Percentiles rank a stretch among this genome's conserved stretches.
phyloP scores from a whole-genome alignment of 257 asterid genomes.

The Thymus quinquecostatus region DNA sequence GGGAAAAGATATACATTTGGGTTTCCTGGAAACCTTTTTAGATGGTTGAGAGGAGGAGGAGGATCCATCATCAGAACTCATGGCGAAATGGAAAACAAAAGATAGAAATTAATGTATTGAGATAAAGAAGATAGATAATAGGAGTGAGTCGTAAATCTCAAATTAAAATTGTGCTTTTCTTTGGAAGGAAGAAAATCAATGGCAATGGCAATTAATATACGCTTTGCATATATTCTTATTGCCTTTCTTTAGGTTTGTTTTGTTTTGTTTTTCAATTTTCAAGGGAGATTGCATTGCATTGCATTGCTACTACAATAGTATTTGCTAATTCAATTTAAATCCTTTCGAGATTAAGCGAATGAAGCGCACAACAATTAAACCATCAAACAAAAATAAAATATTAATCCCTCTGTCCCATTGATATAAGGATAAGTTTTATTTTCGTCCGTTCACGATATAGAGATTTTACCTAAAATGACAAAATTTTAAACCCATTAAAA shows the following conservation, averaged over 20 bases:
- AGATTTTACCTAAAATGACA: too few species aligned
- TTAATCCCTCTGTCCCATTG: too few species aligned
- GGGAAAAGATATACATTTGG: conserved; percentile 39
- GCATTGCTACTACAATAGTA: too few species aligned
- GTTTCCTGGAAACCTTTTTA: conserved; percentile 42
- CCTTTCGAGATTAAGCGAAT: conserved; percentile 1
- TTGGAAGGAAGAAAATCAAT: conserved; percentile 17
- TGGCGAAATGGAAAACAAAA: neutral
- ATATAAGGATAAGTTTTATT: too few species aligned
- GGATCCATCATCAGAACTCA: conserved; percentile 44
- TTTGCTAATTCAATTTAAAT: conserved; percentile 8
- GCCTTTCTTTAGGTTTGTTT: neutral
- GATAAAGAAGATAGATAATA: neutral
- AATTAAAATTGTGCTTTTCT: conserved; percentile 11
- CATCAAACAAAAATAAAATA: too few species aligned
- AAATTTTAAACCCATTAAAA: too few species aligned
- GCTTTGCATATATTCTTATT: conserved; percentile 24
- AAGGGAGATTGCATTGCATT: conserved; percentile 15
- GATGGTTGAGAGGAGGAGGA: conserved; percentile 21
- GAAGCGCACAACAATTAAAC: neutral
- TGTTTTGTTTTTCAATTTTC: too few species aligned
- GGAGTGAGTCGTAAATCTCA: neutral
- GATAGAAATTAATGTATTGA: neutral
- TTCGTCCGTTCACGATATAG: too few species aligned
- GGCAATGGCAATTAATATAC: neutral